Base-by-base conservation (phyloP, 768 basidiomycete genomes). In the Mycena pura region DNA sequence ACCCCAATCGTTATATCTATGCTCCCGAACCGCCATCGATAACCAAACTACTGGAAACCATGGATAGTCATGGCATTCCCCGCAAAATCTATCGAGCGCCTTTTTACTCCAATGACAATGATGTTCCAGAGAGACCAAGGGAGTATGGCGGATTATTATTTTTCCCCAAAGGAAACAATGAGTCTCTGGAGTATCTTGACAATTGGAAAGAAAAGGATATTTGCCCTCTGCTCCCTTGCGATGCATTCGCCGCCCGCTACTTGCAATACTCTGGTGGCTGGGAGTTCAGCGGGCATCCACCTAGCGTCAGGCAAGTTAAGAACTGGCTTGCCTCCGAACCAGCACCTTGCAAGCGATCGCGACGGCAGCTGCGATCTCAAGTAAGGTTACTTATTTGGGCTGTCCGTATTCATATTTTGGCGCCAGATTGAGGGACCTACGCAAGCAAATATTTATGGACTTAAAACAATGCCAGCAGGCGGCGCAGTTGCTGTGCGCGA, bases 111-210 rank as follows among this genome's bases (percentile, higher is more conserved):
- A 84, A 85, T 49, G 79, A 81, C 22, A 65, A 67, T 5, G 96
- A 99, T 70, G 82, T 88, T 0, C 90, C 94, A 1, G 80, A 81
- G 29, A 74, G 77, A n/a, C 75, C 88, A 3, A 82, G 86, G 67
- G 90, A 93, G 75, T 95, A 89, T 72, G 94, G 87, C 21, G 95
- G 95, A 0, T 73, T 92, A 1, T 68, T 84, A n/a, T 96, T 90
- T 72, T 78, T 79, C 38, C 76, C 96, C 21, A 87, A 88, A 65
- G 88, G 91, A n/a, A 59, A 56, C 5, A 85, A 84, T 1, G 78
- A 83, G 38, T 84, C 86, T 8, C 75, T 92, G 11, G 70, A 74
- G 22, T 75, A 74, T 31, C 76, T 96, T 9, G 82, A 88, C 22
- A 82, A 87, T 11, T 96, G 94, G 86, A 66, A 77, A 40, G 60